A percentile compares a stretch with the other conserved stretches of the same genome.
These are phyloP conservation scores for Fusarium succisae DNA, from an alignment of 2,329 filamentous ascomycete genomes.

Conservation along the genomic window DNA sequence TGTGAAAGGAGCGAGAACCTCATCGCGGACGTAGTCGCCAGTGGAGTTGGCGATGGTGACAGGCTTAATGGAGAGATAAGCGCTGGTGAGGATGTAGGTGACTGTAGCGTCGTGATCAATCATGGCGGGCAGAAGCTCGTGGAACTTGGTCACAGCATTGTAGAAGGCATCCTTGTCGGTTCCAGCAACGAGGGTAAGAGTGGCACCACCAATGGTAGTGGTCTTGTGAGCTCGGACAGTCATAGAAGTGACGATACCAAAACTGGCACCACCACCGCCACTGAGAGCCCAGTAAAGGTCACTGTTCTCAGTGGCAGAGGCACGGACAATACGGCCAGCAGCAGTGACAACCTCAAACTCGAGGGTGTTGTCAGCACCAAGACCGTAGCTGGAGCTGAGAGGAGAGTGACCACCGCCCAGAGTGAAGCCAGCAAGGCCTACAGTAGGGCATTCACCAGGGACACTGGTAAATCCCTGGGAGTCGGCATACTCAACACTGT, in stretches of 20 bases:
- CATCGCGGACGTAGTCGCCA: not conserved
- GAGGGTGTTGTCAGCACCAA: conserved; percentile 68
- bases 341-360: conserved; percentile 65
- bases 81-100: conserved; percentile 59
- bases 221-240: conserved; percentile 58
- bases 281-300: conserved; percentile 72
- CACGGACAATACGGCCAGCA: conserved; percentile 56
- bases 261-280: conserved; percentile 69
- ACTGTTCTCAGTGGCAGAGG: conserved; percentile 56
- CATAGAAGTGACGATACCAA: conserved; percentile 64
- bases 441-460: conserved; percentile 61
- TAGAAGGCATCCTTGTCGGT: conserved; percentile 1
- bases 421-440: conserved; percentile 69
- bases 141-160: not conserved
- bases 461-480: not conserved
- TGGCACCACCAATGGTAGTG: not conserved
- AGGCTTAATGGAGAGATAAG: conserved; percentile 50
- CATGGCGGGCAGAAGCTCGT: conserved; percentile 52
- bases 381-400: conserved; percentile 61
- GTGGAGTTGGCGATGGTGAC: conserved; percentile 56
- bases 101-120: conserved; percentile 60
- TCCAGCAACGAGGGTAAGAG: not conserved
- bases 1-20: not conserved
- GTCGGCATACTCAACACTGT: conserved; percentile 48
- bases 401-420: conserved; percentile 65